These are phyloP conservation scores for Jacaranda copaia DNA, from an alignment of 257 asterid genomes.

Conservation along the genomic window DNA sequence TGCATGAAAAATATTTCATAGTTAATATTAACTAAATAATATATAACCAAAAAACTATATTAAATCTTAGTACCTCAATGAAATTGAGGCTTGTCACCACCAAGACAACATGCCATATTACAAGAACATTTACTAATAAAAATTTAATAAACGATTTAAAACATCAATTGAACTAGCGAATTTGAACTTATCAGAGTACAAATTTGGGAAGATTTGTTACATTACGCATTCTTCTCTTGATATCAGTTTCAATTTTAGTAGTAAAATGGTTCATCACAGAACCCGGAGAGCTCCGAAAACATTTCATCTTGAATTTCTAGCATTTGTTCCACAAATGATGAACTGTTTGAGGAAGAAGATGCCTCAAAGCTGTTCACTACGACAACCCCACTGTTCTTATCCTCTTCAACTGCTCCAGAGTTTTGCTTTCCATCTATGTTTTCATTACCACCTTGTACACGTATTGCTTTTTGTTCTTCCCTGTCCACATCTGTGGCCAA, in stretches of 20 bases:
- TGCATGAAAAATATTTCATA: too few relatives aligned
- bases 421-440: constrained; percentile 28
- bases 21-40: too few relatives aligned
- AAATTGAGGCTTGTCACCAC: too few relatives aligned
- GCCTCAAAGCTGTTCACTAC: constrained; percentile 38
- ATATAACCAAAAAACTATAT: too few relatives aligned
- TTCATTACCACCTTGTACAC: constrained; percentile 17
- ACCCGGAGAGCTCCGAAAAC: constrained; percentile 60
- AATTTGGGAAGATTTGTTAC: neutral
- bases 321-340: constrained; percentile 83
- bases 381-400: neutral
- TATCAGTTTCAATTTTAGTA: neutral
- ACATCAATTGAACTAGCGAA: too few relatives aligned
- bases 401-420: constrained; percentile 28
- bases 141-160: too few relatives aligned
- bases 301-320: constrained; percentile 72
- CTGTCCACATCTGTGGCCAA: constrained; percentile 28
- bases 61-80: too few relatives aligned
- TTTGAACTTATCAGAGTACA: too few relatives aligned
- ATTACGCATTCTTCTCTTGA: neutral
- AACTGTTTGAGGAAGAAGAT: constrained; percentile 49
- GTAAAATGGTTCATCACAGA: constrained; percentile 66
- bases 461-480: constrained; percentile 29
- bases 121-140: too few relatives aligned
- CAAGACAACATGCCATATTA: too few relatives aligned